phyloP scores from a whole-genome alignment of 1,139 yeast species.

The Geotrichum bryndzae region DNA sequence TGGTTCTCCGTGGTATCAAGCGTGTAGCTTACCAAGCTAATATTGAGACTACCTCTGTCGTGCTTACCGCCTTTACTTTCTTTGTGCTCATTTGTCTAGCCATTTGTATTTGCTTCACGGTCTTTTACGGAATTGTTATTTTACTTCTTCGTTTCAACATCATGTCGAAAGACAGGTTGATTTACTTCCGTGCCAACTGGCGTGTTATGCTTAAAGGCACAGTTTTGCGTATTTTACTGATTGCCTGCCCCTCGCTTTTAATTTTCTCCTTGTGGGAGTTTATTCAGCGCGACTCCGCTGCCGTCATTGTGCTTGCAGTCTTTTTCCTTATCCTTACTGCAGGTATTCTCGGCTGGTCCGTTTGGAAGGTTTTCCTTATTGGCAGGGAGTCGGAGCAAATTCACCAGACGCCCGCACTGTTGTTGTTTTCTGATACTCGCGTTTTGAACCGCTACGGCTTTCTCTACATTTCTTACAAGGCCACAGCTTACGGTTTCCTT shows the following conservation, averaged over 20 bases:
- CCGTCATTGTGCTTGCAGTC: slow-evolving; percentile 73
- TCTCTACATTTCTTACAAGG: slow-evolving; percentile 82
- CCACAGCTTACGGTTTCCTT: slow-evolving; percentile 77
- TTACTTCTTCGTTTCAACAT: slow-evolving; percentile 17
- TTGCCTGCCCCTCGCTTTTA: slow-evolving; percentile 61
- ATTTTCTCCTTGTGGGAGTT: slow-evolving; percentile 87
- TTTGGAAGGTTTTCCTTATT: slow-evolving; percentile 56
- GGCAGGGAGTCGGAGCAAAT: slow-evolving; percentile 67
- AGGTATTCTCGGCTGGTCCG: slow-evolving; percentile 64
- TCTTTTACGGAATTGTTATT: slow-evolving; percentile 22
- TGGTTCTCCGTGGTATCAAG: slow-evolving; percentile 80
- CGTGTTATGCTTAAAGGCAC: slow-evolving; percentile 78
- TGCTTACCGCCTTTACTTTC: slow-evolving; percentile 80
- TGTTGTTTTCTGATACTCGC: slow-evolving; percentile 74
- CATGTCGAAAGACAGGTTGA: slow-evolving; percentile 36
- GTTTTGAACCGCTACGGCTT: slow-evolving; percentile 86
- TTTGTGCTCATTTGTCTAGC: slow-evolving; percentile 58
- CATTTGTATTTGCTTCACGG: slow-evolving; percentile 26
- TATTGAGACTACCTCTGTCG: slow-evolving; percentile 78
- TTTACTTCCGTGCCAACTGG: slow-evolving; percentile 67
- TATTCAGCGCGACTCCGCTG: slow-evolving; percentile 77
- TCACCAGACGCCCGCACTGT: slow-evolving; percentile 84
- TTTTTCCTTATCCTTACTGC: slow-evolving; percentile 55
- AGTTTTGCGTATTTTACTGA: slow-evolving; percentile 60
- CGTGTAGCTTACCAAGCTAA: slow-evolving; percentile 83